Conservation (phyloP, 176 grass and related monocot genomes). For the Carex myosuroides region DNA sequence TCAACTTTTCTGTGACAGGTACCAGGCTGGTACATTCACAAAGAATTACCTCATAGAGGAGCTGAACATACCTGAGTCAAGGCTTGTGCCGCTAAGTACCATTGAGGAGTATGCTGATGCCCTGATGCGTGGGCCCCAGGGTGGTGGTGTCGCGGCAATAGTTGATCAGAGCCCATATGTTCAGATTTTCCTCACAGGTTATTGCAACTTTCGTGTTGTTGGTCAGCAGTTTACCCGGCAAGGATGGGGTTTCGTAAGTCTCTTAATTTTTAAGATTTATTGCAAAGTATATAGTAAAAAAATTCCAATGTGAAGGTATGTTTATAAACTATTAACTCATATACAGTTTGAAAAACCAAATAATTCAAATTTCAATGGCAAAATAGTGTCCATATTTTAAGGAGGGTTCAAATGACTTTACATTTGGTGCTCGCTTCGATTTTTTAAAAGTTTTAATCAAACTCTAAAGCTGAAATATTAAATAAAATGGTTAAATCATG, state of each 20-base stretch:
- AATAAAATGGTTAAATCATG: not conserved
- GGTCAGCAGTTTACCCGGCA: constrained; percentile 69
- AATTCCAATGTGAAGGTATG: too few species aligned
- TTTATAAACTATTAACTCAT: too few species aligned
- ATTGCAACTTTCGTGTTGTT: constrained; percentile 71
- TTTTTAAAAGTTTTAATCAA: not conserved
- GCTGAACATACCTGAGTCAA: constrained; percentile 53
- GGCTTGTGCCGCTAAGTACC: constrained; percentile 47
- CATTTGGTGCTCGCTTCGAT: not conserved
- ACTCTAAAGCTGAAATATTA: not conserved
- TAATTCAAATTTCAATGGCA: not conserved
- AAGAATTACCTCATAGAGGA: constrained; percentile 67
- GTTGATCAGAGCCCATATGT: constrained; percentile 66
- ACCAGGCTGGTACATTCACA: constrained; percentile 65
- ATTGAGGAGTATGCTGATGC: constrained; percentile 56
- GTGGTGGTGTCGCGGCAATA: constrained; percentile 74
- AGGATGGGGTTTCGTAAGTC: constrained; percentile 98
- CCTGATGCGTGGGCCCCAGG: constrained; percentile 54
- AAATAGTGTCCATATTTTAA: not conserved
- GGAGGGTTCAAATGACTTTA: not conserved
- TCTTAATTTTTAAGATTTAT: not conserved
- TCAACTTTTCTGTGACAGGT: constrained; percentile 17
- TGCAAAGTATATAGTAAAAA: too few species aligned
- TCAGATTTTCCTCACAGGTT: constrained; percentile 53
- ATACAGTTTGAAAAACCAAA: not conserved